Evolutionary conservation across 1,284 basidiomycete genomes (phyloP), one percentile per base, ranked within the genome.

Genomic region (Cryptococcus wingfieldii): DNA sequence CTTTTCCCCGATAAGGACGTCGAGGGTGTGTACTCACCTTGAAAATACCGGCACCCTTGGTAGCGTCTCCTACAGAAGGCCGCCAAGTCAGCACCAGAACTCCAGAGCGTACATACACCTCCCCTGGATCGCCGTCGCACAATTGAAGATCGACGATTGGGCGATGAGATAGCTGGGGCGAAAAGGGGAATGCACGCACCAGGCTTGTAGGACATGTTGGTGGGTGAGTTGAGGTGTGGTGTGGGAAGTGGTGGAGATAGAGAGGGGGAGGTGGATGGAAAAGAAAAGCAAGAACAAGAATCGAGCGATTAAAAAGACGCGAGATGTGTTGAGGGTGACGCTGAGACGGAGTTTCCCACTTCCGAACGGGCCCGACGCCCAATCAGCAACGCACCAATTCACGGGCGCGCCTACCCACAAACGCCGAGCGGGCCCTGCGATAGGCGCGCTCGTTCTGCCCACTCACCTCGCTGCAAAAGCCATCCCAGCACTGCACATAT

Each of bases 41-140:
- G 86, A 93, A 93, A 75, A 93, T 86, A 77, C 82, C 80, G 74
- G 92, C 92, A 79, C 92, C 92, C 83, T 94, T 95, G 61, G 68
- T 68, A 71, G 86, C 78, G 81, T 95, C 90, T 84, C 93, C 92
- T 92, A 55, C 13, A 46, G 14, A 12, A 27, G 18, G 25, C 12
- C 4, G 25, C 31, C 45, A 25, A 16, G 19, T 28, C 19, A 46
- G 25, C 10, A 27, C 10, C 1, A 10, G 31, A 10, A 6, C 10
- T 34, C 31, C 31, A 34, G 10, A 34, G 31, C 7, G 31, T 31
- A 34, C 31, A 34, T 23, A 23, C 23, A 34, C 31, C 31, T 34
- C 31, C 31, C 31, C 31, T 10, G 3, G 6, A 34, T 7, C 31
- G 31, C 10, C 31, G 31, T 34, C 31, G 31, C 31, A 34, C 31